A percentile compares a stretch with the other conserved stretches of the same genome.
Conservation (phyloP, 768 basidiomycete species). For the Astraeus odoratus region DNA sequence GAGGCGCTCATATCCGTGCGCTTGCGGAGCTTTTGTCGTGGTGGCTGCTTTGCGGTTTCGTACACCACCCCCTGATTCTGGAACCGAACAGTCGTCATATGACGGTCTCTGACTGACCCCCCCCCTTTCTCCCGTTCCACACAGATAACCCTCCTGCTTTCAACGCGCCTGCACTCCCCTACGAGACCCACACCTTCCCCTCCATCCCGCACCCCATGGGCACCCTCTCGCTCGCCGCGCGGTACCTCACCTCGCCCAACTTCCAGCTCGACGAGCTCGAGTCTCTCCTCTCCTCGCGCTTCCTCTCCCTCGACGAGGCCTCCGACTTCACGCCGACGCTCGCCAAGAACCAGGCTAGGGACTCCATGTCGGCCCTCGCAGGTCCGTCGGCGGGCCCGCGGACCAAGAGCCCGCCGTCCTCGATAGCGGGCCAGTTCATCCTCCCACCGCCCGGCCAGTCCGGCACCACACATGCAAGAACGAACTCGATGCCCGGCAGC, state of each 20-base stretch:
- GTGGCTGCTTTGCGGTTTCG: background rate
- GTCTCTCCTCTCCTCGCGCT: constrained; percentile 64
- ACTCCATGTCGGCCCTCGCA: constrained; percentile 41
- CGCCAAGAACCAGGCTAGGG: constrained; percentile 54
- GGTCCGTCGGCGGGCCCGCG: constrained; percentile 29
- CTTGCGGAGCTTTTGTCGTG: constrained; percentile 6
- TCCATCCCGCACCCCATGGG: constrained; percentile 65
- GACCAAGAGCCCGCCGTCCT: constrained; percentile 37
- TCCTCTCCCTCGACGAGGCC: constrained; percentile 62
- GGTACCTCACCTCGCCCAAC: constrained; percentile 59
- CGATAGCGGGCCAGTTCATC: constrained; percentile 42
- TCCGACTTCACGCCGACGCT: constrained; percentile 68
- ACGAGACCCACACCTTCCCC: constrained; percentile 54
- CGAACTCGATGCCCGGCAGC: constrained; percentile 32
- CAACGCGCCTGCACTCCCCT: constrained; percentile 36
- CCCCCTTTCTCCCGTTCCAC: background rate
- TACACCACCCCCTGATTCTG: background rate
- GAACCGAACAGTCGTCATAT: no score
- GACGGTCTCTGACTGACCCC: background rate
- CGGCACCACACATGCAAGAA: constrained; percentile 25
- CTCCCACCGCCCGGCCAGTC: constrained; percentile 21
- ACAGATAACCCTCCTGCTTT: constrained; percentile 36
- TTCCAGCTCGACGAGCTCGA: constrained; percentile 76
- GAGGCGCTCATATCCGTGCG: constrained; percentile 27
- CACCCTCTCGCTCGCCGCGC: constrained; percentile 50